Evolutionary conservation across 768 basidiomycete species (phyloP).

Genomic region (Mycena filopes): DNA sequence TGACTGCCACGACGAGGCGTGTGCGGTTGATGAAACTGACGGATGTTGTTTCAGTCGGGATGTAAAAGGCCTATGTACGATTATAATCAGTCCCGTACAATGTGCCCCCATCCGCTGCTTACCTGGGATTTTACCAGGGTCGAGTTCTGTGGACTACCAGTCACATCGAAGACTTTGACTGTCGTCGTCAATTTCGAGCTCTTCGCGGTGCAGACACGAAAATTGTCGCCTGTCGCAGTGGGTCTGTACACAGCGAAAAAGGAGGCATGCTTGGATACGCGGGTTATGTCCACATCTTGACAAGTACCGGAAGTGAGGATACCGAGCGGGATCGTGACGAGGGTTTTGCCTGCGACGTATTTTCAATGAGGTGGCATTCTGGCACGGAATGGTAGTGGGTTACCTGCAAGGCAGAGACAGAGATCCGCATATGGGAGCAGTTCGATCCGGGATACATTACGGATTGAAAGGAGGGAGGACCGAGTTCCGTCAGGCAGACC

Average conservation of each 20-base stretch:
- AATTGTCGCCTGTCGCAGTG: constrained; percentile 62
- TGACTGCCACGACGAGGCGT: constrained; percentile 32
- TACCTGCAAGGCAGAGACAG: constrained; percentile 79
- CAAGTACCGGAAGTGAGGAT: constrained; percentile 4
- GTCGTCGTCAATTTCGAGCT: constrained; percentile 73
- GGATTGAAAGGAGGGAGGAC: neutral
- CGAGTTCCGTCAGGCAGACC: neutral
- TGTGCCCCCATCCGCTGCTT: neutral
- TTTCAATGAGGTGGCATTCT: neutral
- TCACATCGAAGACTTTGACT: constrained; percentile 73
- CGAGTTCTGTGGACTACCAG: neutral
- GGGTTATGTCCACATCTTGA: constrained; percentile 2
- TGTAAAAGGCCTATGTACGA: constrained; percentile 32
- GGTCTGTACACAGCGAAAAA: constrained; percentile 75
- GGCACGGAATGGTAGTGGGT: neutral
- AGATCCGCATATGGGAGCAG: constrained; percentile 80
- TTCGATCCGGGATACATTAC: constrained; percentile 74
- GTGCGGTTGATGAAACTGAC: constrained; percentile 72
- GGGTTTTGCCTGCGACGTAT: constrained; percentile 2
- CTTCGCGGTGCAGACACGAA: constrained; percentile 79
- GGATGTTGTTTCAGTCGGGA: constrained; percentile 72
- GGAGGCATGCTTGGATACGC: constrained; percentile 7
- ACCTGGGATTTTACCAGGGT: neutral
- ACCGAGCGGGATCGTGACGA: constrained; percentile 26
- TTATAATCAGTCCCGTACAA: too few relatives aligned